These are phyloP conservation scores for Crithidia acanthocephali DNA, from an alignment of 208 protist species.

Conservation along the genomic window DNA sequence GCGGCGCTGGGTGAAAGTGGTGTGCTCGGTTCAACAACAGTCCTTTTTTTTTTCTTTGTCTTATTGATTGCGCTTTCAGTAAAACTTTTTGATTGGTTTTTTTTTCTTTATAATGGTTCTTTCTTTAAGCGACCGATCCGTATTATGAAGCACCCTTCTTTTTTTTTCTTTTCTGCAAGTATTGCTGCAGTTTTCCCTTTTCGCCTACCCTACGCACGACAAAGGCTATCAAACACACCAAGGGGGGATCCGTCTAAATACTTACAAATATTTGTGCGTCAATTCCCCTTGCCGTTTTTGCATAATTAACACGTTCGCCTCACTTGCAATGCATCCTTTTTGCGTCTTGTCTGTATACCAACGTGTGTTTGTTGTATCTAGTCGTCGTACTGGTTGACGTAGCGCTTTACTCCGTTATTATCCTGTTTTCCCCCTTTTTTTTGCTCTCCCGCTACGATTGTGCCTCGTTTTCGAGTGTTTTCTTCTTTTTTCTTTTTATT, in stretches of 20 bases:
- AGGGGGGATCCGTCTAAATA: neutral
- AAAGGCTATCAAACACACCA: neutral
- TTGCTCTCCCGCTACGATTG: no score
- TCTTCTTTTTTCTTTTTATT: slow-evolving; percentile 15
- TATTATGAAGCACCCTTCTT: neutral
- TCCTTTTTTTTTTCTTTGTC: no score
- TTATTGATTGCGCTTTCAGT: no score
- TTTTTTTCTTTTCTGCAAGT: neutral
- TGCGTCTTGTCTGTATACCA: neutral
- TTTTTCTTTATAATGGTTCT: no score
- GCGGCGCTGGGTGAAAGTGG: no score
- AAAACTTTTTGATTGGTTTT: no score
- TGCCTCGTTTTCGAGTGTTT: no score
- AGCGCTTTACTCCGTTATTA: neutral
- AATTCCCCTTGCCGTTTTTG: neutral
- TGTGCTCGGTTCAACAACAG: no score
- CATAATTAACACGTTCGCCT: neutral
- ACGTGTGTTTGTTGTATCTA: neutral
- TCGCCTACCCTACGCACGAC: neutral
- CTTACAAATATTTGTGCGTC: neutral
- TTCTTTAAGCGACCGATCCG: no score
- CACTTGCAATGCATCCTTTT: slow-evolving; percentile 1
- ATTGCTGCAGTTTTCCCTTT: neutral
- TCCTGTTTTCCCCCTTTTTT: no score
- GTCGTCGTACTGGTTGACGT: neutral